A percentile compares a stretch with the other conserved stretches of the same genome.
Evolutionary conservation across 2,329 filamentous ascomycete genomes (phyloP).

Genomic region (Monilinia fructicola): DNA sequence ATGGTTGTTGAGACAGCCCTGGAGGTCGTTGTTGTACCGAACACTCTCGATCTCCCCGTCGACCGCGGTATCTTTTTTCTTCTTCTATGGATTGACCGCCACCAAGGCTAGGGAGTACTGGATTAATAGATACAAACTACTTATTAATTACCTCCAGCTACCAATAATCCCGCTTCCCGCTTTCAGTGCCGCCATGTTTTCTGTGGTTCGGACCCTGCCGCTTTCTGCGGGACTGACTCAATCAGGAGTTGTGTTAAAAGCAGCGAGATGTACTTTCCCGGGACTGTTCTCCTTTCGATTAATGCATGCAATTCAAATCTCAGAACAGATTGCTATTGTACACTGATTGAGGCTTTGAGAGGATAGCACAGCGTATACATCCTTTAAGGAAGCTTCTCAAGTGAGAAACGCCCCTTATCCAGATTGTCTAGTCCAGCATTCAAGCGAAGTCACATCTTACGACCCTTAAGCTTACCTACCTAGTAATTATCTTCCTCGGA

Average conservation of each 20-base stretch:
- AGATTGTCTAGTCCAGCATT: not conserved
- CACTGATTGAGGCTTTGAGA: too few species aligned
- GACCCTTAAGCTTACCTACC: not conserved
- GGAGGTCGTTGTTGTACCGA: too few species aligned
- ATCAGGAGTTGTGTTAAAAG: not conserved
- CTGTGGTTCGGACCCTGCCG: conserved; percentile 10
- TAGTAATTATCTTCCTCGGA: not conserved
- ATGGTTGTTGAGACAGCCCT: too few species aligned
- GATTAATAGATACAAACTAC: too few species aligned
- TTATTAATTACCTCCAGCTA: too few species aligned
- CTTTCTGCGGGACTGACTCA: not conserved
- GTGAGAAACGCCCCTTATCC: not conserved
- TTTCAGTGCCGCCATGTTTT: not conserved
- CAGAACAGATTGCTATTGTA: too few species aligned
- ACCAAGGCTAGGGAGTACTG: too few species aligned
- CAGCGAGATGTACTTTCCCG: not conserved
- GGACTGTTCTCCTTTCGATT: too few species aligned
- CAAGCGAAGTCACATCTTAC: not conserved
- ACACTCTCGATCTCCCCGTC: not conserved
- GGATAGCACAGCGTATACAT: too few species aligned
- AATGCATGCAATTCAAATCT: too few species aligned
- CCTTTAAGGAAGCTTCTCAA: not conserved
- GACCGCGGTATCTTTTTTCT: conserved; percentile 15
- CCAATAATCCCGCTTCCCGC: not conserved
- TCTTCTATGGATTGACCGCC: not conserved